Evolutionary conservation across 164 flowering plant species (phyloP).

Genomic region (Magnolia kwangsiensis): DNA sequence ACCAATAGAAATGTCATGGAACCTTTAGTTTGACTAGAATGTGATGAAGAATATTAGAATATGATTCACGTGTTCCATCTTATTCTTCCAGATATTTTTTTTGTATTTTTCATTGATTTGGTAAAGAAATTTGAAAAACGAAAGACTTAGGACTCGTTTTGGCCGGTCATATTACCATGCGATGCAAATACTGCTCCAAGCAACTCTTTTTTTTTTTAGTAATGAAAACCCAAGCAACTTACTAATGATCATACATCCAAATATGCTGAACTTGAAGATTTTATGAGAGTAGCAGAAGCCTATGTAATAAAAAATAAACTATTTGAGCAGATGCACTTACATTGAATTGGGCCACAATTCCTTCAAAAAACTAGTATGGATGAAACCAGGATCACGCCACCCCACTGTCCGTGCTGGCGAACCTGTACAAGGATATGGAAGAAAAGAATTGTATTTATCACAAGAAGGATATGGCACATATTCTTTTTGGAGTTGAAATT

Average conservation of each 20-base stretch:
- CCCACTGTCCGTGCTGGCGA: conserved; percentile 95
- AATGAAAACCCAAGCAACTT: too few species aligned
- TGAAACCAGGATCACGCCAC: conserved; percentile 97
- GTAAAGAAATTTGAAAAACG: not conserved
- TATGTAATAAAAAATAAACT: not conserved
- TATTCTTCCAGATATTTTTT: too few species aligned
- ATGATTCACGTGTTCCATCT: not conserved
- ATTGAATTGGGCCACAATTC: conserved; percentile 72
- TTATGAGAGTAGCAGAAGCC: not conserved
- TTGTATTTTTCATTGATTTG: too few species aligned
- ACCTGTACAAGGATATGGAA: conserved; percentile 35
- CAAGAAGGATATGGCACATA: too few species aligned
- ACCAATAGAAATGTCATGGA: not conserved
- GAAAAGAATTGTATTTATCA: too few species aligned
- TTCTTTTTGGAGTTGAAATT: too few species aligned
- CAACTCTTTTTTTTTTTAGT: too few species aligned
- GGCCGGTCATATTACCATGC: too few species aligned
- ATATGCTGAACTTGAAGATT: not conserved
- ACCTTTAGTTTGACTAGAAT: not conserved
- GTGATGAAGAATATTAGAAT: not conserved
- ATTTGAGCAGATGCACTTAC: conserved; percentile 9
- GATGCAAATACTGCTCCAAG: too few species aligned
- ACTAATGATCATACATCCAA: too few species aligned
- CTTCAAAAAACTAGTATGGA: conserved; percentile 80
- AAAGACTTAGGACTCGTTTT: too few species aligned